These are phyloP conservation scores for Talaromyces trachyspermus DNA, from an alignment of 495 filamentous ascomycete genomes.

Conservation along the genomic window DNA sequence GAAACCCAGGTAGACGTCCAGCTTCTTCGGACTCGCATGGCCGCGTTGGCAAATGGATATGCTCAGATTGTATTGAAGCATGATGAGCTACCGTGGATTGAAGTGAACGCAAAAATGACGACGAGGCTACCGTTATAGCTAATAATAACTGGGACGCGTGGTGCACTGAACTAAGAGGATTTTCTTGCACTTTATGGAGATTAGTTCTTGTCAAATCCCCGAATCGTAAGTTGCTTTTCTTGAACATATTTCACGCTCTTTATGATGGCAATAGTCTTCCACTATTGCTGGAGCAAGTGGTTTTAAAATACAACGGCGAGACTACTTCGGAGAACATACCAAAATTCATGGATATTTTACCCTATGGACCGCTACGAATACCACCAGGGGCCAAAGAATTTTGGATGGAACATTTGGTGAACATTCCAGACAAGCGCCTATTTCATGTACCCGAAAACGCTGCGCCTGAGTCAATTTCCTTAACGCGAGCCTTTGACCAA, in stretches of 20 bases:
- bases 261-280: constrained; percentile 81
- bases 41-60: constrained; percentile 59
- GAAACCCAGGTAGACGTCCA: constrained; percentile 38
- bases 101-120: constrained; percentile 15
- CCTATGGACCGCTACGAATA: constrained; percentile 14
- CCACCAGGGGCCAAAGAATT: constrained; percentile 25
- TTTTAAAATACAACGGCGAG: constrained; percentile 22
- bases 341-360: constrained; percentile 26
- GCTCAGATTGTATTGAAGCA: constrained; percentile 57
- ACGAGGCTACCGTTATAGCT: constrained; percentile 21
- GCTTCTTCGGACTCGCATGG: constrained; percentile 60
- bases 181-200: constrained; percentile 32
- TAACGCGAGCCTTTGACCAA: constrained; percentile 24
- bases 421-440: constrained; percentile 19
- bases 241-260: constrained; percentile 76
- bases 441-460: constrained; percentile 9
- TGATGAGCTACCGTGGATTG: constrained; percentile 39
- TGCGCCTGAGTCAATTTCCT: constrained; percentile 17
- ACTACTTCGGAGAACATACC: constrained; percentile 11
- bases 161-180: constrained; percentile 24
- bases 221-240: constrained; percentile 30
- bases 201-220: constrained; percentile 31
- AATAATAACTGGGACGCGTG: constrained; percentile 30
- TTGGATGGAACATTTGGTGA: constrained; percentile 30
- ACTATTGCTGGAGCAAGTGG: constrained; percentile 54